Evolutionary conservation across 768 basidiomycete genomes (phyloP), one percentile per base, ranked within the genome.

Genomic region (Agrocybe praecox): DNA sequence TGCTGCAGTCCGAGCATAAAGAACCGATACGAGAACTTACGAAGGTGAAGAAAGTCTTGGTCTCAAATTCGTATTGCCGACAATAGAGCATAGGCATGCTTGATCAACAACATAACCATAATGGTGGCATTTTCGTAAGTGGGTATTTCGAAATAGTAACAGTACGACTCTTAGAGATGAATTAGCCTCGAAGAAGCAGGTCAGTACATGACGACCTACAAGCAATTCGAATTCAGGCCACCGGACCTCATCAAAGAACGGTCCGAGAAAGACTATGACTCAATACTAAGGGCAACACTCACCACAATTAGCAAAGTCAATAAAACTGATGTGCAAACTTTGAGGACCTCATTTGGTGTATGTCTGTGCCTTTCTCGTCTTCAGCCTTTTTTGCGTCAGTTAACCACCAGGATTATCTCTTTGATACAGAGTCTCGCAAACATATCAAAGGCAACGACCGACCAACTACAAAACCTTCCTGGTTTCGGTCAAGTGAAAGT

Each of bases 401-500:
- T 51, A n/a, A n/a, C n/a, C n/a, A n/a, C n/a, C n/a, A n/a, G n/a
- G n/a, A n/a, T n/a, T 26, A 14, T 2, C 19, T 19, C 45, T 29
- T 7, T 57, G 34, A 42, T 19, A 11, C 65, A 98, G 96, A 95
- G 91, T 65, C 94, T 98, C 66, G 84, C 89, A 1, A 85, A 87
- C 54, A 92, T 98, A 26, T 82, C 90, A 10, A 80, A 75, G 49
- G 88, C 92, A 6, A 84, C 87, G 1, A 65, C 87, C 0, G 89
- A 92, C 55, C 85, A 88, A 61, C 75, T 99, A 2, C 84, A 88
- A 56, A 85, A 84, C 46, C 84, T 97, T 21, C 96, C 97, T 0
- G 97, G 97, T 0, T 89, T 98, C 52, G 96, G 96, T 9, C 91
- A 92, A 60, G 88, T 95, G 47, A 98, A 98, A 71, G 95, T 96